Evolutionary conservation across 2,329 filamentous ascomycete genomes (phyloP).

Genomic region (Fusarium bactridioides): DNA sequence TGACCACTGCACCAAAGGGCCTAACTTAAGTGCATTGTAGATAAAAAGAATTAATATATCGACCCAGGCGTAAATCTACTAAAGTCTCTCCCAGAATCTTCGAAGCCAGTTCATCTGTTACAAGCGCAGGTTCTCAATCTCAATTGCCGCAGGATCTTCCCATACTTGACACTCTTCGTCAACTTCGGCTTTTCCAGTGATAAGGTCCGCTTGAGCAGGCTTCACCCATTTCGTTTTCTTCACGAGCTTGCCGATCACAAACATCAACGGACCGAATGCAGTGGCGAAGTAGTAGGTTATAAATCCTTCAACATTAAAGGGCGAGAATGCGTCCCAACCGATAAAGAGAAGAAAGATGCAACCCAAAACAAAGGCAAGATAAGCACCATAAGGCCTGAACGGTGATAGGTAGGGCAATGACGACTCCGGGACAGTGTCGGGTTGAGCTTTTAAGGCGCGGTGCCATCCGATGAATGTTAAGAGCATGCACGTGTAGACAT

Average conservation of each 20-base stretch:
- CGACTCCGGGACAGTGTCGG: not conserved
- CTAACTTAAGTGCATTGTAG: fast-evolving
- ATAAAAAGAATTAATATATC: not conserved
- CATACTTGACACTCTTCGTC: not conserved
- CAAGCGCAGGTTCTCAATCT: not conserved
- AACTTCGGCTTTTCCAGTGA: not conserved
- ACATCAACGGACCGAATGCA: not conserved
- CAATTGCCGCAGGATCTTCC: not conserved
- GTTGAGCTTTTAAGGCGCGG: not conserved
- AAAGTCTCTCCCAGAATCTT: not conserved
- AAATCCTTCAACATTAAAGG: not conserved
- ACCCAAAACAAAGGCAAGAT: not conserved
- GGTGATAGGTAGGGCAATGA: not conserved
- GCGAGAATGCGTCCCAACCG: not conserved
- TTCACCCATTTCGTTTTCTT: not conserved
- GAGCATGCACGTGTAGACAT: not conserved
- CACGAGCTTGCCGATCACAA: not conserved
- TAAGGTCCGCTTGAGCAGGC: not conserved
- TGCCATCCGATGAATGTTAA: not conserved
- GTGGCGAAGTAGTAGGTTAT: not conserved
- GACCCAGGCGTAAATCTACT: not conserved
- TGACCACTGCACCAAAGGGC: no score
- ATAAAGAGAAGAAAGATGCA: not conserved
- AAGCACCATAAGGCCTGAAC: not conserved
- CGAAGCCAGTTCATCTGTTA: not conserved